Conservation (phyloP, 2,329 filamentous ascomycete species). For the Seiridium unicorne region DNA sequence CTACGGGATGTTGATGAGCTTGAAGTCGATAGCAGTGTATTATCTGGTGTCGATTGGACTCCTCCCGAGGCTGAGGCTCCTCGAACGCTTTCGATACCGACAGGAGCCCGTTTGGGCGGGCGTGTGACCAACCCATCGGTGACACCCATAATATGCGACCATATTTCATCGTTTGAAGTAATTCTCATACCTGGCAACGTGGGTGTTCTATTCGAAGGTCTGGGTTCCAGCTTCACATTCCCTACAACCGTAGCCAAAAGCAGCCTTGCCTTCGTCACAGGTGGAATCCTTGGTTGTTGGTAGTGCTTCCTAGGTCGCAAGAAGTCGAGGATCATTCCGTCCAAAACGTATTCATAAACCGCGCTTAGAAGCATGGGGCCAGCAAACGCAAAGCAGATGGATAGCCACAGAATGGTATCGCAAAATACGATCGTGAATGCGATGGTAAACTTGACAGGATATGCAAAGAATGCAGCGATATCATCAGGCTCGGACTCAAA, state of each 20-base stretch:
- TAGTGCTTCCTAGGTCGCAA: conserved; percentile 15
- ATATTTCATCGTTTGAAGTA: neutral
- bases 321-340: conserved; percentile 27
- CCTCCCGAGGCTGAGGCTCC: too few relatives aligned
- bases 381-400: conserved; percentile 8
- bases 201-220: neutral
- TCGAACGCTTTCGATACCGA: too few relatives aligned
- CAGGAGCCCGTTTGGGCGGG: too few relatives aligned
- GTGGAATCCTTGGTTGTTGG: conserved; percentile 2
- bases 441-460: conserved; percentile 21
- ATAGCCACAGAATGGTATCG: conserved; percentile 8
- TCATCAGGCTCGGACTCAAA: conserved; percentile 63
- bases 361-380: conserved; percentile 14
- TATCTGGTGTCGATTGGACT: neutral
- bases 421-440: neutral
- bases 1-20: neutral
- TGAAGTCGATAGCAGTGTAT: neutral
- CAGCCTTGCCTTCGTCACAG: conserved; percentile 22
- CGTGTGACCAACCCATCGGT: conserved; percentile 13
- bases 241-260: conserved; percentile 27
- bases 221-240: conserved; percentile 23
- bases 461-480: conserved; percentile 23
- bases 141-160: neutral
- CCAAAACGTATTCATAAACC: conserved; percentile 27
- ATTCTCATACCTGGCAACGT: neutral